phyloP scores from a whole-genome alignment of 2,329 filamentous ascomycete species.

The Geosmithia morbida region DNA sequence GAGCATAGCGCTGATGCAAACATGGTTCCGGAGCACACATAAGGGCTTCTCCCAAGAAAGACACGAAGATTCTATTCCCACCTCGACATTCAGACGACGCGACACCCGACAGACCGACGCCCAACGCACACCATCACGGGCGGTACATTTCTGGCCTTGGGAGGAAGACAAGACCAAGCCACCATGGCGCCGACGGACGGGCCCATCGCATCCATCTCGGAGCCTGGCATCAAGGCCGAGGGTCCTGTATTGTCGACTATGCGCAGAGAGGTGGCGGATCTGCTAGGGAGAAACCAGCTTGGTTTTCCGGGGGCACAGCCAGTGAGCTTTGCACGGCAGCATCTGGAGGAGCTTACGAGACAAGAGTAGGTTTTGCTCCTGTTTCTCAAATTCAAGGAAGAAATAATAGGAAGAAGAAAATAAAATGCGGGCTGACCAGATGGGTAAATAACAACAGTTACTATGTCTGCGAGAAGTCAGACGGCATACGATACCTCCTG shows the following conservation, averaged over 20 bases:
- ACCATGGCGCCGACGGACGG: slow-evolving; percentile 12
- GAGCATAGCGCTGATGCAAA: too few relatives aligned
- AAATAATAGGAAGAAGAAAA: too few relatives aligned
- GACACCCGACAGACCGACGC: too few relatives aligned
- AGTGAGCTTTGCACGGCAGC: slow-evolving; percentile 73
- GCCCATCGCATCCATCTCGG: slow-evolving; percentile 35
- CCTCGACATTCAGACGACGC: too few relatives aligned
- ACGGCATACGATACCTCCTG: slow-evolving; percentile 89
- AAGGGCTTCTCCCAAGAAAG: too few relatives aligned
- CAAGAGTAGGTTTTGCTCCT: slow-evolving; percentile 51
- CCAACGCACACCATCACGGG: background rate
- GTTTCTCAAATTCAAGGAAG: background rate
- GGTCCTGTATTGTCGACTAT: slow-evolving; percentile 45
- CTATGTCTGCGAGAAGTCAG: slow-evolving; percentile 96
- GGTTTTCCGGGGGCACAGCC: slow-evolving; percentile 86
- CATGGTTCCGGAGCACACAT: too few relatives aligned
- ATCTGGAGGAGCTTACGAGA: slow-evolving; percentile 67
- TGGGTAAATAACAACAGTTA: too few relatives aligned
- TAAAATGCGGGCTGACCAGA: background rate
- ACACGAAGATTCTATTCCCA: too few relatives aligned
- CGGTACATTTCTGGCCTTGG: background rate
- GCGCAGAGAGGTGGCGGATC: slow-evolving; percentile 56
- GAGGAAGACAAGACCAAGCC: background rate
- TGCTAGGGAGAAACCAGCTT: slow-evolving; percentile 55
- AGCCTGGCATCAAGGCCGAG: slow-evolving; percentile 52